Evolutionary conservation across 306 rosid genomes (phyloP).

Genomic region (Lotus japonicus): DNA sequence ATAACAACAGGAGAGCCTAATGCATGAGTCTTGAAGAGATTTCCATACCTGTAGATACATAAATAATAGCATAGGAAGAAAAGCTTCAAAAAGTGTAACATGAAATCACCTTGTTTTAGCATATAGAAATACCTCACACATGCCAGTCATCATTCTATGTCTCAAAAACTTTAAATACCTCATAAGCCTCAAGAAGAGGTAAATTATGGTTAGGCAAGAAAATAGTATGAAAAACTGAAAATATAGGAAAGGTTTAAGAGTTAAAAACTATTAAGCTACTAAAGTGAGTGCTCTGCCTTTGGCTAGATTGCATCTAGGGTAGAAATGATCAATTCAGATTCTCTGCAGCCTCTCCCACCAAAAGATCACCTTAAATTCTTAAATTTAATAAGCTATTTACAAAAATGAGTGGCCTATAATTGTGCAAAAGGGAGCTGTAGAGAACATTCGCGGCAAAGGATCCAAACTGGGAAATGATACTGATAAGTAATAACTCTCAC

Average conservation of each 20-base stretch:
- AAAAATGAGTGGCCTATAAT: too few relatives aligned
- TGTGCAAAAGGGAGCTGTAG: too few relatives aligned
- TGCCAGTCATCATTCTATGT: background rate
- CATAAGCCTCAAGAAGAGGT: background rate
- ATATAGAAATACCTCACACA: background rate
- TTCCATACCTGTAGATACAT: slow-evolving; percentile 49
- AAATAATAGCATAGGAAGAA: too few relatives aligned
- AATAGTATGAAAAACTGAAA: background rate
- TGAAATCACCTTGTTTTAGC: too few relatives aligned
- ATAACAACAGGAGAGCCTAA: slow-evolving; percentile 65
- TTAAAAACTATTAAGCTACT: background rate
- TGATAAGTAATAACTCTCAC: background rate
- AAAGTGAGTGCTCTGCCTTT: background rate
- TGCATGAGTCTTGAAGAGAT: slow-evolving; percentile 62
- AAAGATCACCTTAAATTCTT: too few relatives aligned
- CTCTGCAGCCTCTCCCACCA: too few relatives aligned
- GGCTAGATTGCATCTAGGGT: background rate
- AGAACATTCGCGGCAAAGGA: too few relatives aligned
- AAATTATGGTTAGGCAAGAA: background rate
- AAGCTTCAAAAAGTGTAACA: too few relatives aligned
- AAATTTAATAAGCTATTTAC: too few relatives aligned
- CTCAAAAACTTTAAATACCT: background rate
- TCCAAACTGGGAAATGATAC: too few relatives aligned
- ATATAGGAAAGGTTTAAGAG: background rate
- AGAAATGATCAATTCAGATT: too few relatives aligned